phyloP scores from a whole-genome alignment of 2,329 filamentous ascomycete genomes.

The Cercospora brassicicola region DNA sequence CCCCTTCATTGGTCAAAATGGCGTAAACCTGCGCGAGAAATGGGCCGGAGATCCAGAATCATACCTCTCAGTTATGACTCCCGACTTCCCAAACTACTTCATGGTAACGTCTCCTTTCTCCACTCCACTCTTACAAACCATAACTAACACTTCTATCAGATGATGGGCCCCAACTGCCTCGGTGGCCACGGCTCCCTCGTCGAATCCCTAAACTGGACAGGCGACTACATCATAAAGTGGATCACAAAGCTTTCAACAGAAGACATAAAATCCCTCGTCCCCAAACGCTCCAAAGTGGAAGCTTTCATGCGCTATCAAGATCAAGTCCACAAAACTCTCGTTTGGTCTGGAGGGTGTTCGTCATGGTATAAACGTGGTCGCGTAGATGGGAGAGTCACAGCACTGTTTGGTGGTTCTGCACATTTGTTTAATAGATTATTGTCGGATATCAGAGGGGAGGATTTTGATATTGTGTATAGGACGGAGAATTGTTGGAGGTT shows the following conservation, averaged over 20 bases:
- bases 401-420: not conserved
- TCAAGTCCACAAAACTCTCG: not conserved
- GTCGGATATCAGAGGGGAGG: not conserved
- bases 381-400: not conserved
- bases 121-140: too few relatives aligned
- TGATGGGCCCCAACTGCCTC: constrained; percentile 23
- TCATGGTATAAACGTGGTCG: not conserved
- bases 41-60: constrained; percentile 43
- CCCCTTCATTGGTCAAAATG: constrained; percentile 30
- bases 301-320: not conserved
- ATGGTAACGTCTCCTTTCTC: too few relatives aligned
- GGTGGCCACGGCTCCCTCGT: constrained; percentile 20
- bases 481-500: not conserved
- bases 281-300: not conserved
- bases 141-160: too few relatives aligned
- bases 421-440: not conserved
- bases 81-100: constrained; percentile 31
- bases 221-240: constrained; percentile 47
- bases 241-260: not conserved
- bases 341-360: not conserved
- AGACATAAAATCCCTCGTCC: not conserved
- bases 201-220: constrained; percentile 20
- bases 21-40: constrained; percentile 36
- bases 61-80: constrained; percentile 30
- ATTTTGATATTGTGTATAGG: not conserved